A percentile compares a stretch with the other conserved stretches of the same genome.
Evolutionary conservation across 176 grass and related monocot species (phyloP).

Genomic region (Paspalum notatum): DNA sequence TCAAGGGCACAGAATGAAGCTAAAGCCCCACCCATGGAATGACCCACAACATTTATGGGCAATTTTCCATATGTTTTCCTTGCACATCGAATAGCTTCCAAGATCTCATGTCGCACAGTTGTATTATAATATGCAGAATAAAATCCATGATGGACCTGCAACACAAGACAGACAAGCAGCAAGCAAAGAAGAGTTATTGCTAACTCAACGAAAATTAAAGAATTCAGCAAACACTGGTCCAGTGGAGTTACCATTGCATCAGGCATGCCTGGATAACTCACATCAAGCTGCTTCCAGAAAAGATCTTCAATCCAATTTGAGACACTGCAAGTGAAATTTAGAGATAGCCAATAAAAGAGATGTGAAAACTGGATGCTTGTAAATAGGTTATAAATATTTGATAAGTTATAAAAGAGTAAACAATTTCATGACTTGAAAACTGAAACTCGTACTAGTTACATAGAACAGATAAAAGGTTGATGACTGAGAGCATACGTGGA

Average conservation of each 20-base stretch:
- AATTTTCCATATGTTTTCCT: constrained; percentile 64
- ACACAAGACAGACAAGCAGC: constrained; percentile 28
- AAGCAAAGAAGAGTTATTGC: constrained; percentile 22
- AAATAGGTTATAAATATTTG: background rate
- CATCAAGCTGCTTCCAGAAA: constrained; percentile 97
- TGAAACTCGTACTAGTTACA: background rate
- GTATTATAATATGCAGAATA: constrained; percentile 90
- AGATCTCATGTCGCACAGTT: constrained; percentile 58
- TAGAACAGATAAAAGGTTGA: background rate
- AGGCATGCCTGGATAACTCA: constrained; percentile 91
- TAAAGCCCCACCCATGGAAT: constrained; percentile 95
- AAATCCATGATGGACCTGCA: constrained; percentile 90
- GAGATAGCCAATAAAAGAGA: constrained; percentile 9
- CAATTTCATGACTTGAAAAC: background rate
- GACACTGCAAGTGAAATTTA: constrained; percentile 51
- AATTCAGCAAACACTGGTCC: constrained; percentile 15
- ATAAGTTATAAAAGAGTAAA: constrained; percentile 2
- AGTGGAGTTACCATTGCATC: constrained; percentile 67
- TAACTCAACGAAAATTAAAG: constrained; percentile 13
- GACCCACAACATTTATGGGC: constrained; percentile 76
- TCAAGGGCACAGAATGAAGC: constrained; percentile 94
- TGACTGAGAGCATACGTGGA: background rate
- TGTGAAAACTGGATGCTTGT: background rate
- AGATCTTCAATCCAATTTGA: constrained; percentile 95
- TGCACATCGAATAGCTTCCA: constrained; percentile 62